Evolutionary conservation across 192 early-diverging fungal genomes (phyloP), one percentile per base, ranked within the genome.

Genomic region (Chytriomyces sp.): DNA sequence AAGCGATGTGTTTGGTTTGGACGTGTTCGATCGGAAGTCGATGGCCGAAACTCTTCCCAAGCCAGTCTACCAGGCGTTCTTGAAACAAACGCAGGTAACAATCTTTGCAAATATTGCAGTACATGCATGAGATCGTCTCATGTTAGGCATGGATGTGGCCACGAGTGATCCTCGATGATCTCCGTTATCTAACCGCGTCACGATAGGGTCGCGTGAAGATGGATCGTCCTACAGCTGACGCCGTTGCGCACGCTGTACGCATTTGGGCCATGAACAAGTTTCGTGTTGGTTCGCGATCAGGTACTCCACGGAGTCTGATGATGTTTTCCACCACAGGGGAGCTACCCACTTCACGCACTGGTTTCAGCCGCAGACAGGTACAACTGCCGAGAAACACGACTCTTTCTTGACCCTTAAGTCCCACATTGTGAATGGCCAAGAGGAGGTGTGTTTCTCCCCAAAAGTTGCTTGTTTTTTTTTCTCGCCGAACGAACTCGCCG

Each of bases 361-460:
- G 95, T 99, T 99, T 91, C 96, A 99, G 87, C 96, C 96, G 74
- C 93, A 96, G 87, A 99, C 95, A 6, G 96, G 91, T 59, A 88
- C 93, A 53, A 99, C 96, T 53, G 96, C 96, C 72, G 95, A 97
- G 86, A 99, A 99, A 88, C 96, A 99, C 82, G 96, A 99, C 86
- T 88, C 93, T 54, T 99, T 99, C 88, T 82, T 99, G 78, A 89
- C 91, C 26, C 82, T 98, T 32, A 92, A 93, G 77, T 89, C 89
- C 49, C 89, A 80, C 73, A 91, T 92, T 59, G 87, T 86, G 67
- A 85, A 89, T 59, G 91, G 91, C 54, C 89, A 93, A 70, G 93
- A 94, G 77, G 94, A 96, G 85, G 85, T 90, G 77, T 33, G 57
- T 30, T 19, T 69, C 52, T 31, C 25, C 34, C 60, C 14, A 31